Evolutionary conservation across 805 yeast genomes (phyloP), one percentile per base, ranked within the genome.

Genomic region (Metschnikowia lunata): DNA sequence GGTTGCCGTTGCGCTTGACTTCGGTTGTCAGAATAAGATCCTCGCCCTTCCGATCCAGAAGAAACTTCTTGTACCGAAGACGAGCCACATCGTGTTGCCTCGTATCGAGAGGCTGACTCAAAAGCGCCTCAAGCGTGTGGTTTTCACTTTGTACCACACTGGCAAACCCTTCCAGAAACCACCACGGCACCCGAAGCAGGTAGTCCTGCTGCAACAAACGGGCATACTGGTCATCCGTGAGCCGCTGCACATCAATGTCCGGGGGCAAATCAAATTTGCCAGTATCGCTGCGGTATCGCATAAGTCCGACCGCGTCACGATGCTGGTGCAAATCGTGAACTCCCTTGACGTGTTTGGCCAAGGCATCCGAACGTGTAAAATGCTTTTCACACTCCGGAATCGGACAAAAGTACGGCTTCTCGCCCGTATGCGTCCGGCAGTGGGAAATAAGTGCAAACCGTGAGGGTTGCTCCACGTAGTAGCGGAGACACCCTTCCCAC

Each of bases 341-440:
- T 0, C 80, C 72, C 35, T 78, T 71, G 45, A 83, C 68, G 60
- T 85, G 91, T 50, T 79, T 76, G 14, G 81, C 74, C 48, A 85
- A 68, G 1, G 83, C 85, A 49, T 80, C 85, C 0, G 81, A 68
- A 42, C 84, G 60, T 0, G 79, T 73, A 55, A 82, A 83, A 36
- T 73, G 72, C 48, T 76, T 72, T 40, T 73, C 75, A 60, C 91
- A 85, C 50, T 82, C 86, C 1, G 86, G 86, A 11, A 82, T 66
- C 1, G 76, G 71, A 59, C 91, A 85, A 52, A 69, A 75, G 47
- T 54, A 56, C 30, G 87, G 87, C 53, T 74, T 74, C 53, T 83
- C 85, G 1, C 84, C 82, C 0, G 85, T 78, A 58, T 85, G 91
- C 1, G 78, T 70, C 43, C 87, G 60, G 51, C 82, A 66, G 56